Base-by-base conservation (phyloP, 2,329 filamentous ascomycete genomes). In the Periconia sp. region DNA sequence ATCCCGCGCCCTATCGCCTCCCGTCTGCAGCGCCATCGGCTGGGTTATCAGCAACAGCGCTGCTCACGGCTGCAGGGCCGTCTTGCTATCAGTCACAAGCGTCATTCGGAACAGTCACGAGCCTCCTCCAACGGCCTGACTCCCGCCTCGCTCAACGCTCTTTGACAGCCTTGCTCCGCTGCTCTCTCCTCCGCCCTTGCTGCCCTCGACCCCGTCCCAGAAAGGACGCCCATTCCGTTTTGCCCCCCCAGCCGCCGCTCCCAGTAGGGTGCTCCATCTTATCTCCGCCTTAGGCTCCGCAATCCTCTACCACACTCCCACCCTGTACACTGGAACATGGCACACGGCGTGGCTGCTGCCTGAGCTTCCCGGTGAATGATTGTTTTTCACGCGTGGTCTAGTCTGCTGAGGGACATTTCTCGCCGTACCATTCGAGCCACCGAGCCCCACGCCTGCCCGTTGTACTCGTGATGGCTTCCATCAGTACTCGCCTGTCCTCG, bases 391-490 rank as follows among this genome's bases (percentile, higher is more conserved):
- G 58, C 57, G 63, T 66, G 62, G 23, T 43, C 59, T 46, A 44
- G 54, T 63, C 60, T 61, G 49, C 59, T 61, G 58, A 57, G 36
- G 56, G 52, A 53, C 43, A 44, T 42, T 43, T 47, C 50, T 57
- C 54, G 53, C 63, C 47, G 54, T 50, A 47, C 56, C 37, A 31
- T 48, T 37, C 50, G 47, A 56, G 49, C 50, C 59, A 56, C 59
- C 52, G 46, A 56, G 50, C 50, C 41, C 46, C 48, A 46, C 47
- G 38, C 48, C 40, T n/a, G 41, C 59, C 44, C 46, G 49, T 36
- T 59, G 57, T 50, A 48, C 66, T 66, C 66, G 66, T 70, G 65
- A 70, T 70, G 66, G 66, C 66, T 62, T 52, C 63, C 60, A 61
- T 53, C 47, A 62, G 48, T 45, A 57, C 58, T 56, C 59, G 58